Evolutionary conservation across 2,329 filamentous ascomycete species (phyloP).

Genomic region (Aspergillus aculeatus): DNA sequence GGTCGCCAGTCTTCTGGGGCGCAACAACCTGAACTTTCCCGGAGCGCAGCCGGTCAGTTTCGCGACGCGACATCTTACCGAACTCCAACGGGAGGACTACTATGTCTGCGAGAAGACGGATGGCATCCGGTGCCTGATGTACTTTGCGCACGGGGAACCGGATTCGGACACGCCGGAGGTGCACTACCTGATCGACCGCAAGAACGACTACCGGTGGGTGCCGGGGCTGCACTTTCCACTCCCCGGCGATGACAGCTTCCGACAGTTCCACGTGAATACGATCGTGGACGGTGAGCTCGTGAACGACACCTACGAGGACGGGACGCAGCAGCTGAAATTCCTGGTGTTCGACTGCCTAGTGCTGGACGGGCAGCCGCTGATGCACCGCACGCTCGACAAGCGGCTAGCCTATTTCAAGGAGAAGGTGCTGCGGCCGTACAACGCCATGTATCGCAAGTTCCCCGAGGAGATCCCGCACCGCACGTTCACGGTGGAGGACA

Average conservation of each 20-base stretch:
- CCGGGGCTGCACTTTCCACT: constrained; percentile 78
- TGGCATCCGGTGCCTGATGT: constrained; percentile 92
- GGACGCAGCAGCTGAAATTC: constrained; percentile 70
- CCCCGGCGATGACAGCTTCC: constrained; percentile 57
- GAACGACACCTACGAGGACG: constrained; percentile 70
- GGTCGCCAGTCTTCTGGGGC: constrained; percentile 72
- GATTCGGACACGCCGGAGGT: constrained; percentile 64
- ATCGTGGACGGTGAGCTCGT: constrained; percentile 93
- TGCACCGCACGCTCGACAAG: constrained; percentile 80
- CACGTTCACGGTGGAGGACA: constrained; percentile 81
- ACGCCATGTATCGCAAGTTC: constrained; percentile 69
- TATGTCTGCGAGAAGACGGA: constrained; percentile 99
- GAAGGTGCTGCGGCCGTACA: constrained; percentile 75
- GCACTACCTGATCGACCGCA: constrained; percentile 94
- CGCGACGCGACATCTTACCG: constrained; percentile 73
- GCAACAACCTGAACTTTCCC: constrained; percentile 70
- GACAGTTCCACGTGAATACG: constrained; percentile 73
- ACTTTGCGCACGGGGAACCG: constrained; percentile 62
- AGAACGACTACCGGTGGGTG: constrained; percentile 94
- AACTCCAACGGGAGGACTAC: constrained; percentile 81
- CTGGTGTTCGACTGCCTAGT: constrained; percentile 92
- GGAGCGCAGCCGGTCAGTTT: constrained; percentile 96
- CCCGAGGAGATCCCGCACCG: constrained; percentile 69
- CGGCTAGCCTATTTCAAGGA: constrained; percentile 82
- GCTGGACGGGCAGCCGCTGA: constrained; percentile 72